Percentiles rank a stretch among this genome's conserved stretches.
phyloP scores from a whole-genome alignment of 768 basidiomycete genomes.

The Termitomyces sp. region DNA sequence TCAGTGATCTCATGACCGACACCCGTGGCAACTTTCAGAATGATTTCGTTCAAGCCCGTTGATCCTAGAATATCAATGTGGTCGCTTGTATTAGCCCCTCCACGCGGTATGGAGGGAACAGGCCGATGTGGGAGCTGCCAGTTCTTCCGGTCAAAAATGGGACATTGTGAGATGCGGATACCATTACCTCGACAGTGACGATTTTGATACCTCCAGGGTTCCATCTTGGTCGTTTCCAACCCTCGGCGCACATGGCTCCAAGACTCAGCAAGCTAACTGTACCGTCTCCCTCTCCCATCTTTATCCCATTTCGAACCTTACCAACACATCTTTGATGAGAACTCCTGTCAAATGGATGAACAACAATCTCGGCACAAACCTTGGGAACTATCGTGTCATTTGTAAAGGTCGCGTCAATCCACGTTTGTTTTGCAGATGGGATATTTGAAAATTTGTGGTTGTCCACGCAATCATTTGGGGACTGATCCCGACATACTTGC shows the following conservation, averaged over 20 bases:
- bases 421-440: constrained; percentile 52
- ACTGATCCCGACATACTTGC: constrained; percentile 39
- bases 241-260: constrained; percentile 95
- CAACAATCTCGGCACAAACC: constrained; percentile 22
- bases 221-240: constrained; percentile 86
- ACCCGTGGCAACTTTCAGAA: constrained; percentile 86
- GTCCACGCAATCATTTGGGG: constrained; percentile 34
- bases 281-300: constrained; percentile 93
- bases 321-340: background rate
- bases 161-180: background rate
- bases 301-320: constrained; percentile 80
- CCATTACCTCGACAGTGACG: constrained; percentile 75
- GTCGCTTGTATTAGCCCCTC: constrained; percentile 89
- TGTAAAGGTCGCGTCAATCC: constrained; percentile 84
- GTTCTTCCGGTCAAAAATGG: background rate
- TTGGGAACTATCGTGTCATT: constrained; percentile 55
- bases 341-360: background rate
- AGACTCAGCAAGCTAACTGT: constrained; percentile 82
- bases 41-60: constrained; percentile 80
- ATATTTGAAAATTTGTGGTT: constrained; percentile 44
- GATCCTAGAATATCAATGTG: constrained; percentile 85
- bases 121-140: constrained; percentile 75
- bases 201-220: constrained; percentile 88
- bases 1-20: constrained; percentile 67
- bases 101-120: constrained; percentile 64